Conservation (phyloP, 2,329 filamentous ascomycete species). For the Aspergillus puulaauensis region DNA sequence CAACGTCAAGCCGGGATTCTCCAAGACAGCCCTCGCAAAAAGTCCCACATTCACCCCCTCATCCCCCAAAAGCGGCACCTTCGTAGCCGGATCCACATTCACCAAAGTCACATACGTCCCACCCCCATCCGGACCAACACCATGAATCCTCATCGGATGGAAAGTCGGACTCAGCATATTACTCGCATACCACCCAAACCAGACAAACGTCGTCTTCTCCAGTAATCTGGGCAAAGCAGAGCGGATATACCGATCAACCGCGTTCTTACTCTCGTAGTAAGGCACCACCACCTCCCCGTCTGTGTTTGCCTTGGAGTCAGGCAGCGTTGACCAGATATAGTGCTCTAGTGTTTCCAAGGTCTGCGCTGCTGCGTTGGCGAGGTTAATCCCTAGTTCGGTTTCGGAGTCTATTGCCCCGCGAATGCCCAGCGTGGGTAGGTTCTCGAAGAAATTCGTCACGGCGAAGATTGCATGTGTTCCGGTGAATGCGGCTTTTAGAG, state of each 20-base stretch:
- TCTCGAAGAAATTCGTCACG: conserved; percentile 45
- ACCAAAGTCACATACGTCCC: neutral
- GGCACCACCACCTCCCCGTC: neutral
- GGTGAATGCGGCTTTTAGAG: neutral
- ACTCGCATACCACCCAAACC: conserved; percentile 35
- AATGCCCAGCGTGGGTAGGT: conserved; percentile 26
- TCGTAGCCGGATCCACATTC: neutral
- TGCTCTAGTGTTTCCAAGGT: conserved; percentile 39
- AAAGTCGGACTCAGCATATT: conserved; percentile 33
- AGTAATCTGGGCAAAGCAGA: conserved; percentile 18
- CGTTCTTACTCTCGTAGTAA: neutral
- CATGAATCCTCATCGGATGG: neutral
- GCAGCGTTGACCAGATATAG: conserved; percentile 50
- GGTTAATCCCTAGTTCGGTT: conserved; percentile 40
- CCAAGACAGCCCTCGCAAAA: neutral
- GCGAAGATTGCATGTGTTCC: conserved; percentile 32
- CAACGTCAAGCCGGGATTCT: neutral
- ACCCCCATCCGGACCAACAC: neutral
- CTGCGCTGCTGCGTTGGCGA: conserved; percentile 43
- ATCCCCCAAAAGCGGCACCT: neutral
- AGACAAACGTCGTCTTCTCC: conserved; percentile 44
- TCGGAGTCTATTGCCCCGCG: conserved; percentile 40
- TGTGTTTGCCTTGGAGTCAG: conserved; percentile 11
- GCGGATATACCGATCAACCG: neutral
- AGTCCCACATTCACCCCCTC: neutral